phyloP scores from a whole-genome alignment of 768 basidiomycete species.

The Trametes punicea region DNA sequence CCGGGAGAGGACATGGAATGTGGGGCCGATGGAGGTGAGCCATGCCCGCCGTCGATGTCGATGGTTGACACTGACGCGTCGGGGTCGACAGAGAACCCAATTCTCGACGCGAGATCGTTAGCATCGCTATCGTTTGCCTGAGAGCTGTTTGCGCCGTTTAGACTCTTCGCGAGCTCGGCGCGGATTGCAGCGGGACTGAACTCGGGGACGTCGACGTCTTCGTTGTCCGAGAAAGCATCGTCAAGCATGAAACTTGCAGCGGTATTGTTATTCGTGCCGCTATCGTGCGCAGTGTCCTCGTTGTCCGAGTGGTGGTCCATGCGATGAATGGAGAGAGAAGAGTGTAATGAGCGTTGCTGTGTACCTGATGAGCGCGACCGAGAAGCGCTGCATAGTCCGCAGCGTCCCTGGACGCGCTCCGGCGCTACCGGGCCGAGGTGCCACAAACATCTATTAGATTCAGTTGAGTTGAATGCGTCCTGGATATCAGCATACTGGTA shows the following conservation, averaged over 20 bases:
- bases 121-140: conserved; percentile 29
- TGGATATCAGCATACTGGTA: neutral
- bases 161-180: conserved; percentile 53
- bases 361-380: conserved; percentile 4
- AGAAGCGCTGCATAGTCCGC: conserved; percentile 9
- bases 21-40: conserved; percentile 18
- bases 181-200: conserved; percentile 64
- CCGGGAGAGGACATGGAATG: conserved; percentile 23
- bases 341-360: conserved; percentile 8
- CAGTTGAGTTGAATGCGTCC: neutral
- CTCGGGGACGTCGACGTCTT: conserved; percentile 46
- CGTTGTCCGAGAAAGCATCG: conserved; percentile 66
- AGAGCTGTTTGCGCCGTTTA: conserved; percentile 33
- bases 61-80: conserved; percentile 59
- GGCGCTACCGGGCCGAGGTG: neutral
- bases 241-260: conserved; percentile 34
- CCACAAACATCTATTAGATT: neutral
- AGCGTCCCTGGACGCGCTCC: conserved; percentile 7
- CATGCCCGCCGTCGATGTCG: conserved; percentile 43
- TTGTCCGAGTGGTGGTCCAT: conserved; percentile 12
- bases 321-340: neutral
- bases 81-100: conserved; percentile 32
- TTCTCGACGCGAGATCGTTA: conserved; percentile 31
- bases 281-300: conserved; percentile 1
- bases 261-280: neutral